Percentiles rank a stretch among this genome's conserved stretches.
These are phyloP conservation scores for Ramichloridium luteum DNA, from an alignment of 2,329 filamentous ascomycete species.

Conservation along the genomic window DNA sequence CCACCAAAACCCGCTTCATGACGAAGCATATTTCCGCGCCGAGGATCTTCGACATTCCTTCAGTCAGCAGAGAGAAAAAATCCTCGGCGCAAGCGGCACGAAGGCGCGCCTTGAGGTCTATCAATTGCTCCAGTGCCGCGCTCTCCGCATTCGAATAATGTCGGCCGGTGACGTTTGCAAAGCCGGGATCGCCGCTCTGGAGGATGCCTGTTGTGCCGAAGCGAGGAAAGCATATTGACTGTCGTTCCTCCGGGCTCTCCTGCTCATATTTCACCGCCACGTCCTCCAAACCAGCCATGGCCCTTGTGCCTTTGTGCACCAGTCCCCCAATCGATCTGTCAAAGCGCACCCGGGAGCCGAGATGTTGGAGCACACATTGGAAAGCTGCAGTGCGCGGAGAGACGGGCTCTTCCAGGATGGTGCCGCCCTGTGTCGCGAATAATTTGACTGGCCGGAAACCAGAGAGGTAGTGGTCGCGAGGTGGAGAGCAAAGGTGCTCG, in stretches of 20 bases:
- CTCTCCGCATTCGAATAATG: slow-evolving; percentile 36
- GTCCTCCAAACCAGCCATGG: no score
- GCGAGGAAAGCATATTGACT: slow-evolving; percentile 18
- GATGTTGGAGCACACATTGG: no score
- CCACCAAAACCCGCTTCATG: slow-evolving; percentile 49
- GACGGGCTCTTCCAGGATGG: no score
- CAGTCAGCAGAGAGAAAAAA: slow-evolving; percentile 54
- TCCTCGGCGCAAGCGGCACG: slow-evolving; percentile 41
- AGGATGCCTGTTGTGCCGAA: slow-evolving; percentile 16
- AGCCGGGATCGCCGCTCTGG: slow-evolving; percentile 16
- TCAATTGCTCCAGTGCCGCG: slow-evolving; percentile 48
- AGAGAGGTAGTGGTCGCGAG: no score
- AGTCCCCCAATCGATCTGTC: no score
- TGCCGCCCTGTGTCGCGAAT: no score
- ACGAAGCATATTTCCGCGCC: slow-evolving; percentile 58
- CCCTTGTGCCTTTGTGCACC: no score
- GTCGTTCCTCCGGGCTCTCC: slow-evolving; percentile 11
- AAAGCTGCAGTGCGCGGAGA: no score
- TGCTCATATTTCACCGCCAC: no score
- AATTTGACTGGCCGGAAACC: no score
- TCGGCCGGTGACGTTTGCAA: slow-evolving; percentile 14
- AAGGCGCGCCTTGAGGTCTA: slow-evolving; percentile 46
- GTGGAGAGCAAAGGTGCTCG: no score
- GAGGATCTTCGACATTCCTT: slow-evolving; percentile 50
- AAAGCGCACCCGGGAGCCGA: no score